A percentile compares a stretch with the other conserved stretches of the same genome.
Conservation (phyloP, 2,329 filamentous ascomycete genomes). For the Xylaria hypoxylon region DNA sequence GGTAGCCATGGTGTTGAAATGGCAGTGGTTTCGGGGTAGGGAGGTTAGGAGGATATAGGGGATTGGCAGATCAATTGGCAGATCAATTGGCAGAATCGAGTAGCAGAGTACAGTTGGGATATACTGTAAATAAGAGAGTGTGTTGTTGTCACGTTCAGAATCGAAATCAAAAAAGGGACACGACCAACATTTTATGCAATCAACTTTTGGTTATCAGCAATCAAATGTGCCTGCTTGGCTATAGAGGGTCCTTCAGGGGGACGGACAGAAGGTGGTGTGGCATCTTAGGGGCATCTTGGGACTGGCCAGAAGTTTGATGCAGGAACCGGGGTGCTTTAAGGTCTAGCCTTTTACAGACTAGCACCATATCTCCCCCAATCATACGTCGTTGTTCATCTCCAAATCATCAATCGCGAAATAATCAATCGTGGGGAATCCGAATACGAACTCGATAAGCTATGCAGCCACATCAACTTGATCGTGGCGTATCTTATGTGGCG, state of each 20-base stretch:
- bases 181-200: slow-evolving; percentile 38
- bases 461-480: slow-evolving; percentile 8
- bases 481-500: slow-evolving; percentile 26
- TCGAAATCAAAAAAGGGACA: slow-evolving; percentile 30
- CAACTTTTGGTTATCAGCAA: slow-evolving; percentile 34
- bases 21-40: slow-evolving; percentile 6
- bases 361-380: slow-evolving; percentile 13
- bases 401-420: slow-evolving; percentile 24
- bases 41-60: background rate
- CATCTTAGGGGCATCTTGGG: background rate
- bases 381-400: background rate
- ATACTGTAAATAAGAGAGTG: background rate
- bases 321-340: background rate
- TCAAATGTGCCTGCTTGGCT: slow-evolving; percentile 10
- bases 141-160: slow-evolving; percentile 29
- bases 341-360: slow-evolving; percentile 8
- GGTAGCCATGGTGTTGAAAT: slow-evolving; percentile 56
- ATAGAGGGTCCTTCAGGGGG: no score
- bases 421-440: slow-evolving; percentile 30
- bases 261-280: background rate
- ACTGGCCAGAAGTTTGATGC: background rate
- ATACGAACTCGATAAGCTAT: slow-evolving; percentile 40
- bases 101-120: background rate
- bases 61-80: background rate
- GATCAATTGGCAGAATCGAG: slow-evolving; percentile 26